phyloP scores from a whole-genome alignment of 495 filamentous ascomycete genomes.

The Penicillium manginii region DNA sequence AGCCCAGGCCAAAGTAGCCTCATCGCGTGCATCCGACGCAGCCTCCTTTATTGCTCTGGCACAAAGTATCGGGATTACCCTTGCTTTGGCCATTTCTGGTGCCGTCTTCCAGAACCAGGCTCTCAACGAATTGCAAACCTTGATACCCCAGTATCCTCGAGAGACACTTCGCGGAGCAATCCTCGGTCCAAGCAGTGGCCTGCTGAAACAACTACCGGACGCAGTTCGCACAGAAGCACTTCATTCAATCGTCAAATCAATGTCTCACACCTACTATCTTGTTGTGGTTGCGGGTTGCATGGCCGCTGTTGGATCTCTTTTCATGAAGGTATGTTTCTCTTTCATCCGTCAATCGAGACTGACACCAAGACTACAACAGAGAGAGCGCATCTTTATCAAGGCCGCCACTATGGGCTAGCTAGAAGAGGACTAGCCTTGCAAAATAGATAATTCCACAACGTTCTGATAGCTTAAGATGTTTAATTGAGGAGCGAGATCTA shows the following conservation, averaged over 20 bases:
- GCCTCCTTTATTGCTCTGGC: conserved; percentile 57
- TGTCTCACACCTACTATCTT: conserved; percentile 55
- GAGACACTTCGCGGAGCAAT: conserved; percentile 50
- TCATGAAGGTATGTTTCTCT: conserved; percentile 46
- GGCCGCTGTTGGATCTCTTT: conserved; percentile 43
- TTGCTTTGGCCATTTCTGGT: conserved; percentile 61
- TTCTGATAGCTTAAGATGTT: too few relatives aligned
- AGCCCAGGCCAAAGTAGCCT: conserved; percentile 49
- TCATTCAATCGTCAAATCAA: conserved; percentile 53
- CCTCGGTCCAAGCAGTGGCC: conserved; percentile 45
- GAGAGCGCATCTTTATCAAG: conserved; percentile 22
- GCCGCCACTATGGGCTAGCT: neutral
- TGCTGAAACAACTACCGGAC: conserved; percentile 41
- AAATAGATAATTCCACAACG: too few relatives aligned
- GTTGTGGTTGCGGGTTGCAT: conserved; percentile 53
- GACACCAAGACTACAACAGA: conserved; percentile 8
- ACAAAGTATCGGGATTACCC: conserved; percentile 56
- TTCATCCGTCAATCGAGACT: neutral
- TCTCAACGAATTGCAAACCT: conserved; percentile 9
- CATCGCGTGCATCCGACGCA: conserved; percentile 42
- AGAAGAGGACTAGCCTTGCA: too few relatives aligned
- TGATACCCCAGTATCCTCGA: conserved; percentile 41
- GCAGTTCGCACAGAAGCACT: conserved; percentile 42
- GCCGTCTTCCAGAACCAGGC: conserved; percentile 56
- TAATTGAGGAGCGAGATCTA: too few relatives aligned